Evolutionary conservation across 23 red algal species (phyloP).

Genomic region (Gracilaria caudata): DNA sequence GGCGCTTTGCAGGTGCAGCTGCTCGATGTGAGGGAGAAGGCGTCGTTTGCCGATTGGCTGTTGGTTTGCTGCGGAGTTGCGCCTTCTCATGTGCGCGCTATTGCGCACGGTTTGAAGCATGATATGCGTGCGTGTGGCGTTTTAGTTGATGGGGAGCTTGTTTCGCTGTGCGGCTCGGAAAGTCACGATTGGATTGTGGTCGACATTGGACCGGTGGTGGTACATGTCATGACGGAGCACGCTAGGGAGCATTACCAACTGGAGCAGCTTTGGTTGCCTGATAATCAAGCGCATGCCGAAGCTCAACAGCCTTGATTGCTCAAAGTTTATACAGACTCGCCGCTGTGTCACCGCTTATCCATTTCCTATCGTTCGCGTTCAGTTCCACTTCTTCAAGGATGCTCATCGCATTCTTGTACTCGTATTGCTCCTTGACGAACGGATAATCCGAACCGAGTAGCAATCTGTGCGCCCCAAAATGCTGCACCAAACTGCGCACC

Average conservation of each 20-base stretch:
- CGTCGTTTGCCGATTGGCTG: conserved; percentile 57
- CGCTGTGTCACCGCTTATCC: conserved; percentile 1
- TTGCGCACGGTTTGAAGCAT: conserved; percentile 44
- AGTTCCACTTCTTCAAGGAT: neutral
- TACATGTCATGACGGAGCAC: conserved; percentile 68
- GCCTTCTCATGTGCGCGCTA: conserved; percentile 28
- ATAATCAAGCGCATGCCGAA: neutral
- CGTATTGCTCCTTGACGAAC: conserved; percentile 41
- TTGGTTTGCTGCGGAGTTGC: conserved; percentile 36
- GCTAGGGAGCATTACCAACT: conserved; percentile 41
- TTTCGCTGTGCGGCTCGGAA: conserved; percentile 37
- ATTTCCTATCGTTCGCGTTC: neutral
- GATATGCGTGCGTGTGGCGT: conserved; percentile 35
- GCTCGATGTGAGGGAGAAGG: conserved; percentile 48
- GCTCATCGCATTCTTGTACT: neutral
- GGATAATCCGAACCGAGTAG: conserved; percentile 37
- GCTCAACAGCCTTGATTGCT: neutral
- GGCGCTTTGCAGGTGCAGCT: conserved; percentile 30
- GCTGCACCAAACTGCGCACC: neutral
- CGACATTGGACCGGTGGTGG: conserved; percentile 60
- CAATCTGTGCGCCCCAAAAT: conserved; percentile 29
- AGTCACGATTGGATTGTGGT: conserved; percentile 57
- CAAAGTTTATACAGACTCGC: conserved; percentile 5
- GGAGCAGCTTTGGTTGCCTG: conserved; percentile 48
- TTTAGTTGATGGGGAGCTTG: conserved; percentile 12